Conservation (phyloP, 768 basidiomycete genomes). For the Phlebiopsis gigantea region DNA sequence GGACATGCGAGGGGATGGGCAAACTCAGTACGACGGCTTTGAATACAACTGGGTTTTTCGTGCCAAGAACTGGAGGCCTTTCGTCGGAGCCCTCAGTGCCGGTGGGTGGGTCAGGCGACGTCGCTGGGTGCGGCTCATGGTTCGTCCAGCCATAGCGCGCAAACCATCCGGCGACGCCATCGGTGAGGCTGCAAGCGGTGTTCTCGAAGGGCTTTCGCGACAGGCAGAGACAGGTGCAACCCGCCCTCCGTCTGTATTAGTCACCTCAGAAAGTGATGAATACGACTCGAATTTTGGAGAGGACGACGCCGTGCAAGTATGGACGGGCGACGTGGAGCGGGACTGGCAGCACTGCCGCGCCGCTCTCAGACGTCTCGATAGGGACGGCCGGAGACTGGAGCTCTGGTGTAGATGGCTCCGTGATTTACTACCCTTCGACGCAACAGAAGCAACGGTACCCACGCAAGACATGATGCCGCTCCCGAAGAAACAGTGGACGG, state of each 20-base stretch:
- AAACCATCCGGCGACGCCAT: neutral
- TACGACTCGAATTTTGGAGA: slow-evolving; percentile 8
- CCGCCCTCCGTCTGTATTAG: slow-evolving; percentile 22
- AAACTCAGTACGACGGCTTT: slow-evolving; percentile 79
- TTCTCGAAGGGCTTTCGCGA: slow-evolving; percentile 2
- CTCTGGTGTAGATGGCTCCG: slow-evolving; percentile 72
- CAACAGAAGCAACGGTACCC: neutral
- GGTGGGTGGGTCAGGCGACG: slow-evolving; percentile 76
- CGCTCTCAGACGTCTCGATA: slow-evolving; percentile 46
- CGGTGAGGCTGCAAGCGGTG: neutral
- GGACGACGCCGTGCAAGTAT: slow-evolving; percentile 27
- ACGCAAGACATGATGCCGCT: slow-evolving; percentile 18
- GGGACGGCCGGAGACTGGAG: slow-evolving; percentile 73
- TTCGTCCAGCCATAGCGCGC: slow-evolving; percentile 45
- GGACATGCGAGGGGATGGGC: slow-evolving; percentile 79
- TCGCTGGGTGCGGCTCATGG: slow-evolving; percentile 83
- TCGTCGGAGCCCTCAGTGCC: slow-evolving; percentile 51
- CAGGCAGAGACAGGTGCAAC: slow-evolving; percentile 8
- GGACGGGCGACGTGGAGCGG: slow-evolving; percentile 46
- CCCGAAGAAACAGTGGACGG: slow-evolving; percentile 38
- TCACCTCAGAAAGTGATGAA: slow-evolving; percentile 26
- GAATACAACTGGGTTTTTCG: slow-evolving; percentile 84
- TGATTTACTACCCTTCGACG: slow-evolving; percentile 14
- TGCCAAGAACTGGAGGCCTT: slow-evolving; percentile 56
- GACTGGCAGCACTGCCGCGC: slow-evolving; percentile 58